Conservation (phyloP, 441 rosid species). For the Theobroma grandiflorum region DNA sequence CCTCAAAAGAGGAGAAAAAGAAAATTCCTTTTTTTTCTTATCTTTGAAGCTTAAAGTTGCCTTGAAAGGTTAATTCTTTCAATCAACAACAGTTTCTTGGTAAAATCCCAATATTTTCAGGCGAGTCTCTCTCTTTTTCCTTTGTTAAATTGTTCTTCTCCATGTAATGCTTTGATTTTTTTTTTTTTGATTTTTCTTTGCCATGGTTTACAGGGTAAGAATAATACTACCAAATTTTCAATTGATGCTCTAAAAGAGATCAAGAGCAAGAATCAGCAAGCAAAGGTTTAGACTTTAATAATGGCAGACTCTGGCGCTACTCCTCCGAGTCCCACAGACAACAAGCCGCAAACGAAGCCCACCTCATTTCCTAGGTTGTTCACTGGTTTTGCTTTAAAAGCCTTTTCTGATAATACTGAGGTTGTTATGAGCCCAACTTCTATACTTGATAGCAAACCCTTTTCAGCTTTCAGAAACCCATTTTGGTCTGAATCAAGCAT, state of each 20-base stretch:
- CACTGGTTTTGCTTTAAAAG: constrained; percentile 60
- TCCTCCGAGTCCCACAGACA: constrained; percentile 40
- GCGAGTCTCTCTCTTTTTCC: constrained; percentile 16
- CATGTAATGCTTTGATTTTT: not conserved
- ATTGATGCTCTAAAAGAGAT: constrained; percentile 34
- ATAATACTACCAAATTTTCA: not conserved
- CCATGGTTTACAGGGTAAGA: constrained; percentile 21
- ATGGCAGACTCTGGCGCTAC: constrained; percentile 54
- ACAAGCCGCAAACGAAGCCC: constrained; percentile 42
- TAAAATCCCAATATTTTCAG: constrained; percentile 30
- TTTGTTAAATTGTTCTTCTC: not conserved
- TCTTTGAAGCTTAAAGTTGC: constrained; percentile 36
- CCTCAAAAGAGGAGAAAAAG: not conserved
- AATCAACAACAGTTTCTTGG: constrained; percentile 32
- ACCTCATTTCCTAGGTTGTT: constrained; percentile 68
- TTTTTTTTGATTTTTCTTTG: constrained; percentile 18
- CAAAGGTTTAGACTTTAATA: constrained; percentile 33
- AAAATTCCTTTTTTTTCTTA: constrained; percentile 26
- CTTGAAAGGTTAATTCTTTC: constrained; percentile 29
- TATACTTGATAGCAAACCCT: constrained; percentile 80
- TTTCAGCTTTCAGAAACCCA: constrained; percentile 67
- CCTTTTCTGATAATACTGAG: constrained; percentile 54
- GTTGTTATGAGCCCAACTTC: constrained; percentile 83
- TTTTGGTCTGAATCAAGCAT: constrained; percentile 56
- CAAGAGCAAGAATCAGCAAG: constrained; percentile 37